Evolutionary conservation across 2,329 filamentous ascomycete species (phyloP), one percentile per base, ranked within the genome.

Genomic region (Trichoderma brevicompactum): DNA sequence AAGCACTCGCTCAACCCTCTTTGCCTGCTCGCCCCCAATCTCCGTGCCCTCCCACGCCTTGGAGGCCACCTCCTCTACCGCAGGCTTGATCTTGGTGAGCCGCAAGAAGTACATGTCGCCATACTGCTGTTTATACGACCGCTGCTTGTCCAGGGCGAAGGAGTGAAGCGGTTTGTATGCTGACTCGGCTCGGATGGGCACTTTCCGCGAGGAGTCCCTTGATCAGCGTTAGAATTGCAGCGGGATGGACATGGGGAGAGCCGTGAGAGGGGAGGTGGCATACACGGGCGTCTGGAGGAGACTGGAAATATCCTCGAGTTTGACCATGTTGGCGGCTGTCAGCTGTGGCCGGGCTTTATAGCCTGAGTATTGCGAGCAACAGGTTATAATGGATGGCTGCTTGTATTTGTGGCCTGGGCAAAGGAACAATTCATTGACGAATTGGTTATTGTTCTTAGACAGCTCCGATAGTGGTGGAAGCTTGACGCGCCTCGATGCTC

Each of bases 101-200:
- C 95, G 91, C 71, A 97, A 77, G 75, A 97, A 99, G 83, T 99
- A 99, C 87, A 98, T 94, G 78, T 99, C 95, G 68, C 91, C 92
- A 85, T 92, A 99, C 79, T 99, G 95, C 77, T 98, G 95, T 76
- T 94, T 84, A 77, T 98, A 99, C 63, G 93, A 90, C 68, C 85
- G 85, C 66, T 85, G 81, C 72, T 85, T 89, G 28, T 91, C 85
- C 9, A 98, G 86, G 55, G 81, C 81, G 77, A 93, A 98, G 7
- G 89, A 90, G 63, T 87, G 80, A 34, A 96, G 83, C 0, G 94
- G 88, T 65, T 87, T 89, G 81, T 97, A 98, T 64, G 75, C 74
- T 8, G 83, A 84, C 69, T 81, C 70, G 53, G 77, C 80, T 64
- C 89, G 88, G 55, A 86, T 79, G 23, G 85, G 78, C 13, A 76